Conservation (phyloP, 2,329 filamentous ascomycete species). For the Exophiala aquamarina region DNA sequence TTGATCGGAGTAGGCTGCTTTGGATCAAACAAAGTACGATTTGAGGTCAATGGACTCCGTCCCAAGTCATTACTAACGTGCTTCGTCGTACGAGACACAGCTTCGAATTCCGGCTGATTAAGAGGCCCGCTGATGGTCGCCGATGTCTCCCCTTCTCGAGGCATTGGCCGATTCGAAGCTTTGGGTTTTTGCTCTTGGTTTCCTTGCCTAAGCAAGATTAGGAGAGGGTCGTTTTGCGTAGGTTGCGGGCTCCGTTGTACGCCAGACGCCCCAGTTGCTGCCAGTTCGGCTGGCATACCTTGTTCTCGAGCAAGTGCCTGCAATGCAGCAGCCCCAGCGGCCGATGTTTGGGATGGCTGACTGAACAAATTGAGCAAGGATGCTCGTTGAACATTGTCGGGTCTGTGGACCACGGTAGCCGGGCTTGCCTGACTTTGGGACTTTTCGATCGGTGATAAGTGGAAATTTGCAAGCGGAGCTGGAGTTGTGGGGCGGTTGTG, state of each 20-base stretch:
- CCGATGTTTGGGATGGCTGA: slow-evolving; percentile 21
- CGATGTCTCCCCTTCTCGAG: slow-evolving; percentile 31
- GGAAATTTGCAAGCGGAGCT: neutral
- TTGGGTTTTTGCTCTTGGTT: slow-evolving; percentile 13
- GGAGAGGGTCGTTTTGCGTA: slow-evolving; percentile 18
- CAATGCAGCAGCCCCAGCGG: neutral
- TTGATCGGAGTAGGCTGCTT: slow-evolving; percentile 28
- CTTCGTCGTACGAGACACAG: slow-evolving; percentile 17
- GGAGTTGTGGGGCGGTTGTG: neutral
- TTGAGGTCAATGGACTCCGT: slow-evolving; percentile 20
- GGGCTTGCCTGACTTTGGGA: no score
- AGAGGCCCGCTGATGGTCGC: slow-evolving; percentile 43
- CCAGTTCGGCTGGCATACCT: slow-evolving; percentile 46
- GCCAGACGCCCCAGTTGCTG: slow-evolving; percentile 41
- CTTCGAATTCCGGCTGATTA: slow-evolving; percentile 41
- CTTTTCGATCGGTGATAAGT: neutral
- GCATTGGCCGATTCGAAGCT: slow-evolving; percentile 17
- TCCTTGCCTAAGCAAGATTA: slow-evolving; percentile 18
- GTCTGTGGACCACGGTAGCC: neutral
- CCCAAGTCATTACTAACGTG: slow-evolving; percentile 17
- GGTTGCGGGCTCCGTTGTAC: slow-evolving; percentile 6
- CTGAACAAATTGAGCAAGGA: slow-evolving; percentile 21
- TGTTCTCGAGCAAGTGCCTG: neutral
- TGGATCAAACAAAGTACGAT: slow-evolving; percentile 26
- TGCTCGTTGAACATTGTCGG: slow-evolving; percentile 9